These are phyloP conservation scores for Favolaschia claudopus DNA, from an alignment of 768 basidiomycete genomes.

Conservation along the genomic window DNA sequence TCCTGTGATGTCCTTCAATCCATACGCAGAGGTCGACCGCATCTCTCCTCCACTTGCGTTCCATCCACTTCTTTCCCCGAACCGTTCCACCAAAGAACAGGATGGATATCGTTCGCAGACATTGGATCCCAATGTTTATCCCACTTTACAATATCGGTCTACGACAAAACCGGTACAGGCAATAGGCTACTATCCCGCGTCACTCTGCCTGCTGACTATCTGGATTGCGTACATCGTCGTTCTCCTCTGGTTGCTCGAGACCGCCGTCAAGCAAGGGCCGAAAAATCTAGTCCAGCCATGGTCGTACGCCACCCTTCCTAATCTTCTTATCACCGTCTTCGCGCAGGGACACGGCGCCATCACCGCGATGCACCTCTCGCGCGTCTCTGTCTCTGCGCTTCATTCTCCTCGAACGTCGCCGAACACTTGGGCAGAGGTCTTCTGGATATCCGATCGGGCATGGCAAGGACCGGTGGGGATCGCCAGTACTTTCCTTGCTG, in stretches of 20 bases:
- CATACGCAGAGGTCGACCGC: neutral
- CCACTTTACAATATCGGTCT: neutral
- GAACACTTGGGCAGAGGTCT: conserved; percentile 29
- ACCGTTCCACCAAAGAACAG: neutral
- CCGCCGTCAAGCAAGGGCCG: conserved; percentile 16
- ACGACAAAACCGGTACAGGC: neutral
- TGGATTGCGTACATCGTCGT: conserved; percentile 10
- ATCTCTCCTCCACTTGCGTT: conserved; percentile 1
- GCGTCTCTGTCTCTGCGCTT: conserved; percentile 21
- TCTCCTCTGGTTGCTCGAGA: conserved; percentile 20
- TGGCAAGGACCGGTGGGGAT: conserved; percentile 28
- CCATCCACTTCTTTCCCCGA: too few relatives aligned
- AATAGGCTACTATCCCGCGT: conserved; percentile 13
- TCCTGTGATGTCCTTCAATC: too few relatives aligned
- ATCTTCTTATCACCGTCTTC: conserved; percentile 21
- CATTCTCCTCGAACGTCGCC: conserved; percentile 20
- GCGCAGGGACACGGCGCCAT: conserved; percentile 24
- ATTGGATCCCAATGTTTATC: neutral
- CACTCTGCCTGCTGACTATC: conserved; percentile 1
- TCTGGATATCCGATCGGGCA: conserved; percentile 28
- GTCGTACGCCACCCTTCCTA: conserved; percentile 20
- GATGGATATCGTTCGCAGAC: neutral
- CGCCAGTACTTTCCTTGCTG: neutral
- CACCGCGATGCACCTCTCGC: conserved; percentile 22
- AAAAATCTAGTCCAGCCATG: conserved; percentile 15